These are phyloP conservation scores for Kodamaea jinghongensis DNA, from an alignment of 805 yeast species.

Conservation along the genomic window DNA sequence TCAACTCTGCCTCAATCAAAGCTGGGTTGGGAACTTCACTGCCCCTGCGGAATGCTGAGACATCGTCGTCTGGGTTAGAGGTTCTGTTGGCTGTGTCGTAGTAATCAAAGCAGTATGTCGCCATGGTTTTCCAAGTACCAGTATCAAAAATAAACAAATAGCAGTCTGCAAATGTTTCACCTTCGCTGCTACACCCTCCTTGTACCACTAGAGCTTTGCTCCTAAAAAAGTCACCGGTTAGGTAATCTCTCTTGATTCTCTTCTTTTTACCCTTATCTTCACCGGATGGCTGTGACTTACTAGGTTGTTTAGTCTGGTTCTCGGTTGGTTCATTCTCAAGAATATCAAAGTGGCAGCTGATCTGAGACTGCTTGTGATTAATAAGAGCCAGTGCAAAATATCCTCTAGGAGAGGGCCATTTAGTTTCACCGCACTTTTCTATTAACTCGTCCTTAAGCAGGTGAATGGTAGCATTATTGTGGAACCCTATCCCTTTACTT, in stretches of 20 bases:
- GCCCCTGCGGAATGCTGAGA: conserved; percentile 19
- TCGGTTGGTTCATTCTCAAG: background rate
- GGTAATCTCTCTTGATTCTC: conserved; percentile 1
- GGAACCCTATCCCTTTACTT: conserved; percentile 13
- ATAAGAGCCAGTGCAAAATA: conserved; percentile 35
- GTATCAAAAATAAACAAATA: conserved; percentile 31
- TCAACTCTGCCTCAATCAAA: conserved; percentile 37
- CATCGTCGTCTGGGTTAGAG: conserved; percentile 32
- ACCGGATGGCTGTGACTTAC: background rate
- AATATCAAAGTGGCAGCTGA: conserved; percentile 17
- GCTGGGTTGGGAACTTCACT: conserved; percentile 25
- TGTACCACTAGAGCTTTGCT: conserved; percentile 35
- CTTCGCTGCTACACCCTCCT: conserved; percentile 37
- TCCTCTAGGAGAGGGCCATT: conserved; percentile 39
- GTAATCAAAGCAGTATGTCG: conserved; percentile 37
- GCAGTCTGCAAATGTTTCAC: conserved; percentile 31
- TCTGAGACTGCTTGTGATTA: conserved; percentile 17
- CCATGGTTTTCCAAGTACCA: conserved; percentile 32
- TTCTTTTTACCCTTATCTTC: background rate
- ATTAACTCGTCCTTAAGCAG: conserved; percentile 7
- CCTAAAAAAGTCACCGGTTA: conserved; percentile 17
- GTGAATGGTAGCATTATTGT: conserved; percentile 21
- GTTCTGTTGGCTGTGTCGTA: conserved; percentile 13
- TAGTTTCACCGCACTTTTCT: conserved; percentile 7
- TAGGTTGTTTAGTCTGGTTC: background rate